Percentiles rank a stretch among this genome's conserved stretches.
Conservation (phyloP, 495 filamentous ascomycete genomes). For the Penicillium ucsense region DNA sequence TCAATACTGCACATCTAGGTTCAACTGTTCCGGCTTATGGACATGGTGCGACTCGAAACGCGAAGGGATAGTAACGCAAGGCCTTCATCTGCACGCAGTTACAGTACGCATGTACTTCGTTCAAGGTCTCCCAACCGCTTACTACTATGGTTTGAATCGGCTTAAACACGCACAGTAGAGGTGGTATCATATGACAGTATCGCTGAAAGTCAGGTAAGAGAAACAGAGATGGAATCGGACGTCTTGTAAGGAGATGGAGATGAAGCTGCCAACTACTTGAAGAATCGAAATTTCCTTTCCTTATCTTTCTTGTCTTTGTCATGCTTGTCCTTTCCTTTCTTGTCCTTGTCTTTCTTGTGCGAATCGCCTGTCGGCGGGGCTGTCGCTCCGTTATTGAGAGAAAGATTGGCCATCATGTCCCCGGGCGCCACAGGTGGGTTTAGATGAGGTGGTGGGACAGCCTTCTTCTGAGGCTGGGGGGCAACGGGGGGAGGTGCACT, state of each 20-base stretch:
- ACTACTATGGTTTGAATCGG: slow-evolving; percentile 9
- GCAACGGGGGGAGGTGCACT: slow-evolving; percentile 43
- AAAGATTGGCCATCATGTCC: slow-evolving; percentile 49
- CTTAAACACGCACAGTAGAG: slow-evolving; percentile 12
- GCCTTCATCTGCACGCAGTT: too few species aligned
- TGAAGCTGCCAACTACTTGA: slow-evolving; percentile 37
- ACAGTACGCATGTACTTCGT: neutral
- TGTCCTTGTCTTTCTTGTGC: slow-evolving; percentile 33
- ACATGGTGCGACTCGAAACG: too few species aligned
- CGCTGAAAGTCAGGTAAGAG: slow-evolving; percentile 4
- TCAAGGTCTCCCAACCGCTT: neutral
- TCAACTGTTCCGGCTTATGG: too few species aligned
- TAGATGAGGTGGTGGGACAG: slow-evolving; percentile 18
- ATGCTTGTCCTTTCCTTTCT: slow-evolving; percentile 44
- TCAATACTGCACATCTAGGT: too few species aligned
- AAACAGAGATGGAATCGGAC: slow-evolving; percentile 2
- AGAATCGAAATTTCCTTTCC: slow-evolving; percentile 70
- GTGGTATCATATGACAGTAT: slow-evolving; percentile 29
- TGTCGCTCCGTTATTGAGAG: slow-evolving; percentile 29
- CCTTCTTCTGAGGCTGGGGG: slow-evolving; percentile 27
- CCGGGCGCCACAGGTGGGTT: slow-evolving; percentile 41
- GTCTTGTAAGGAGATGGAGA: slow-evolving; percentile 1
- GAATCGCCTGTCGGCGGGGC: slow-evolving; percentile 20
- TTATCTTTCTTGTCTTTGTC: slow-evolving; percentile 59
- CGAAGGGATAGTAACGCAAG: too few species aligned